These are phyloP conservation scores for Trichoderma breve DNA, from an alignment of 2,329 filamentous ascomycete species.

Conservation along the genomic window DNA sequence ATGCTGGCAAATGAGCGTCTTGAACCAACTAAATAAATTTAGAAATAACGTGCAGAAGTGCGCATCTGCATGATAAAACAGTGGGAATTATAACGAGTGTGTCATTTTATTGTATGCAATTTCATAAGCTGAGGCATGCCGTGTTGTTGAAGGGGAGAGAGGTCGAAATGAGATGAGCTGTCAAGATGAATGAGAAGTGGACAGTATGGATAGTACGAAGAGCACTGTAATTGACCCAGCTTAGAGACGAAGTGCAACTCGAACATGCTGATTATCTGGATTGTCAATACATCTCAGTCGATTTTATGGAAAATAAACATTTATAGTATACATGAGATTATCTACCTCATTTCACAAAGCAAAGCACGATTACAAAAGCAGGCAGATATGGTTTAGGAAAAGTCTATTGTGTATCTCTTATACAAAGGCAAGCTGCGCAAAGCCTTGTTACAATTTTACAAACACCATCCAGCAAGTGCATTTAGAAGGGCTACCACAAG, in stretches of 20 bases:
- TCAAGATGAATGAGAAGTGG: not conserved
- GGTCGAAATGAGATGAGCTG: constrained; percentile 21
- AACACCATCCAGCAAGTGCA: not conserved
- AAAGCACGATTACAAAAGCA: not conserved
- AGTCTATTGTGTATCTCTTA: constrained; percentile 40
- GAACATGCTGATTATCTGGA: not conserved
- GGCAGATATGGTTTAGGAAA: constrained; percentile 21
- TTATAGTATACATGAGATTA: not conserved
- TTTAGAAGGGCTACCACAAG: constrained; percentile 41
- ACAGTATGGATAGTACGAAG: not conserved
- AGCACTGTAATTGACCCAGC: not conserved
- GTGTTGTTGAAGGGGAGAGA: not conserved
- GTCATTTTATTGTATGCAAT: not conserved
- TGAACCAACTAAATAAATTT: too few relatives aligned
- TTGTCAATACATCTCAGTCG: not conserved
- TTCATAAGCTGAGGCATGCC: not conserved
- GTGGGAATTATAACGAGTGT: not conserved
- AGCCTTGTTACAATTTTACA: constrained; percentile 30
- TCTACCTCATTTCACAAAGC: not conserved
- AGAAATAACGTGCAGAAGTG: not conserved
- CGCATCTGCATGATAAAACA: not conserved
- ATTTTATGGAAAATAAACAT: not conserved
- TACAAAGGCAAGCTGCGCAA: constrained; percentile 35
- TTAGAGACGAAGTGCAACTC: not conserved
- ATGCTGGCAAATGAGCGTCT: not conserved